phyloP scores from a whole-genome alignment of 2,329 filamentous ascomycete species.

The Capronia americana region DNA sequence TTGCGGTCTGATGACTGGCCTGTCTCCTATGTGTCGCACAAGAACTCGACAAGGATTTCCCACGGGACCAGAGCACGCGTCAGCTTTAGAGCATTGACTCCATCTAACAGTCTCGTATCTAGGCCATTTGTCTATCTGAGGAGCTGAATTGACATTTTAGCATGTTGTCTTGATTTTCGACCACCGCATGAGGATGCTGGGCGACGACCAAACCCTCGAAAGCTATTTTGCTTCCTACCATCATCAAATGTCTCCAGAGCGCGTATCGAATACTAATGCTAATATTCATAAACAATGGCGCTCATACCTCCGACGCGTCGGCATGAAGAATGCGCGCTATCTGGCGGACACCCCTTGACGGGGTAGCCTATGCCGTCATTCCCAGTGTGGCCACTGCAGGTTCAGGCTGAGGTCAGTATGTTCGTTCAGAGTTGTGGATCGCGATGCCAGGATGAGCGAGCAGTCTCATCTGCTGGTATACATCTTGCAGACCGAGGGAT shows the following conservation, averaged over 20 bases:
- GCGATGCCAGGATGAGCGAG: neutral
- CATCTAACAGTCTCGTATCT: neutral
- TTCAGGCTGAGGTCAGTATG: neutral
- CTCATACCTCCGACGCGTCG: neutral
- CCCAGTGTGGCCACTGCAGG: neutral
- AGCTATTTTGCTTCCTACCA: neutral
- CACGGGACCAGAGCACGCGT: too few relatives aligned
- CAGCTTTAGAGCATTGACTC: neutral
- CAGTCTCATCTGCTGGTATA: too few relatives aligned
- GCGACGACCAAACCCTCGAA: neutral
- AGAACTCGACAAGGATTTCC: neutral
- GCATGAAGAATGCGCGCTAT: neutral
- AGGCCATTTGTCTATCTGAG: neutral
- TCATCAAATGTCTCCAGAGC: neutral
- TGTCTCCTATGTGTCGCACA: neutral
- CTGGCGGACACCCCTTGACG: neutral
- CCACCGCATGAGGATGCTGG: neutral
- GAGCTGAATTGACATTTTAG: neutral
- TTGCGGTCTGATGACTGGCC: neutral
- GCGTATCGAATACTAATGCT: neutral
- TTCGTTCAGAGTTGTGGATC: slow-evolving; percentile 1
- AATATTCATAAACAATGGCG: neutral
- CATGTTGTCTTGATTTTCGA: neutral
- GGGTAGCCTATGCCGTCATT: neutral
- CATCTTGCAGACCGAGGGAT: too few relatives aligned